These are phyloP conservation scores for Saraca asoca DNA, from an alignment of 331 rosid species.

Conservation along the genomic window DNA sequence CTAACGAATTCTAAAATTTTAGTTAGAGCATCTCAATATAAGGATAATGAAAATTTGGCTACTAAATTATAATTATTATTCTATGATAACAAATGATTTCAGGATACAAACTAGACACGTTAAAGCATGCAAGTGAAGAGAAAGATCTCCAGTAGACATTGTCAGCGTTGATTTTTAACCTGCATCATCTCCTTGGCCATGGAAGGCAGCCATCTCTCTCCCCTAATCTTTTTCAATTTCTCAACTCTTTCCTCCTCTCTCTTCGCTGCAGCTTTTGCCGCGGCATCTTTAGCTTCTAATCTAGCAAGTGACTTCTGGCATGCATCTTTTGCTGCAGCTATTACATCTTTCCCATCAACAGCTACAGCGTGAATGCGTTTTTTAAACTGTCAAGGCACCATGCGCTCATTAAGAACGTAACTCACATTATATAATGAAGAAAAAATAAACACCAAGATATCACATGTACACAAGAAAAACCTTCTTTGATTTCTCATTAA, in stretches of 20 bases:
- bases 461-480: conserved; percentile 37
- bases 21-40: not conserved
- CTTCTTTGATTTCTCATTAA: conserved; percentile 86
- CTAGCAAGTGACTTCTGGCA: conserved; percentile 63
- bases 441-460: conserved; percentile 14
- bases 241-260: conserved; percentile 81
- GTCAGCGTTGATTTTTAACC: conserved; percentile 31
- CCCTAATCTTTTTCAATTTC: conserved; percentile 70
- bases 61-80: conserved; percentile 19
- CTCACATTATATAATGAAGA: not conserved
- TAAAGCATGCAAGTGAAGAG: conserved; percentile 23
- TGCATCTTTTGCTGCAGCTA: conserved; percentile 62
- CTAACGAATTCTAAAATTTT: no score
- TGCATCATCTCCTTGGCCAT: conserved; percentile 68
- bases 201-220: conserved; percentile 89
- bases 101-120: conserved; percentile 19
- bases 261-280: conserved; percentile 65
- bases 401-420: conserved; percentile 19
- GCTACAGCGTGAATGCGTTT: conserved; percentile 55
- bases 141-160: conserved; percentile 7
- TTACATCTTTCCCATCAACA: conserved; percentile 62
- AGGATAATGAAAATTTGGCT: not conserved
- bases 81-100: conserved; percentile 2
- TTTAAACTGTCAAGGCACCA: conserved; percentile 57
- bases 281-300: conserved; percentile 66